Evolutionary conservation across 306 rosid genomes (phyloP), one percentile per base, ranked within the genome.

Genomic region (Prunus campanulata): DNA sequence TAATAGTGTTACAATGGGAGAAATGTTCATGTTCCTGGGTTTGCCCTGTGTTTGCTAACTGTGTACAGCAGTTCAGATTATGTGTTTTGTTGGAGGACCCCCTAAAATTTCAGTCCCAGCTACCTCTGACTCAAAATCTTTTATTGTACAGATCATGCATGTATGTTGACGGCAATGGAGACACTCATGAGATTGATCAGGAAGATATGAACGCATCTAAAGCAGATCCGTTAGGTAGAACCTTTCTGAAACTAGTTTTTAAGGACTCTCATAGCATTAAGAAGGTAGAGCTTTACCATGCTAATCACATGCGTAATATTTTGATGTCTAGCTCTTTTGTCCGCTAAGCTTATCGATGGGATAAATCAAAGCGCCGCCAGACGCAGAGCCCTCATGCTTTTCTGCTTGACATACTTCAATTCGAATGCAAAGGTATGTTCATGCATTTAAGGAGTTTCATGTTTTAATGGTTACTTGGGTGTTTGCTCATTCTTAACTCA

Each of bases 331-430:
- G 98, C 96, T 27, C 91, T 86, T 65, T 85, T 91, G 52, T 86
- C 92, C 5, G 92, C 96, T 1, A 85, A 73, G 83, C 78, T 93
- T 69, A 87, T 91, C 74, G 98, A 93, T 46, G 97, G 98, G 59
- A 93, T 93, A 48, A 93, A 93, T 81, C 92, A 79, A 86, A 91
- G 86, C 20, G 84, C 77, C 20, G 86, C 88, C n/a, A 90, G 98
- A 77, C 96, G 97, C 20, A 87, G 86, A 79, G 98, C 88, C n/a
- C 91, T 93, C 44, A 60, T 82, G 81, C 91, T 93, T 24, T 90
- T 93, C 72, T 93, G 98, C 77, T 78, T 85, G 75, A 83, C 83
- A 16, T 61, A 87, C 85, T 87, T 82, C 86, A 74, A 93, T 61
- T 84, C 88, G 51, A 80, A 81, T 82, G 86, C 89, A 6, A 91